Evolutionary conservation across 2,329 filamentous ascomycete genomes (phyloP).

Genomic region (Xylaria hypoxylon): DNA sequence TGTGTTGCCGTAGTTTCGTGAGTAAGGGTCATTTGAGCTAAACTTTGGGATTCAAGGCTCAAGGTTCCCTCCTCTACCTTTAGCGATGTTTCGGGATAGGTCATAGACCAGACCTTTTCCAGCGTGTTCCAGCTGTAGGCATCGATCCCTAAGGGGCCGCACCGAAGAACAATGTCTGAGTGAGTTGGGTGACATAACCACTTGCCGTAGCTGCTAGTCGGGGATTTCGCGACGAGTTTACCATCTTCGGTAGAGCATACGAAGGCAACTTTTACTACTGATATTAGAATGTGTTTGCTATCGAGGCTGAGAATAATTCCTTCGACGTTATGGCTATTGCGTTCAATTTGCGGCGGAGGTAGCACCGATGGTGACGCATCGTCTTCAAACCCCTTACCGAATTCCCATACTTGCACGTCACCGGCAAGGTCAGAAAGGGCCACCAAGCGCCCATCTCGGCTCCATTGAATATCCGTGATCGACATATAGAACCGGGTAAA

Average conservation of each 20-base stretch:
- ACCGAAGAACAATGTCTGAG: slow-evolving; percentile 3
- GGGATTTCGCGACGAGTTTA: not conserved
- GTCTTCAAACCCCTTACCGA: not conserved
- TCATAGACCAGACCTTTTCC: not conserved
- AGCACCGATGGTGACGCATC: not conserved
- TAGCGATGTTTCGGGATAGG: not conserved
- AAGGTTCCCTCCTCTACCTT: not conserved
- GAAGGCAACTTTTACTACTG: not conserved
- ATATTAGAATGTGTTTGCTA: not conserved
- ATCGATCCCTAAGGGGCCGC: not conserved
- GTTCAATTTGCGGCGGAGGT: not conserved
- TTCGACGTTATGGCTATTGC: not conserved
- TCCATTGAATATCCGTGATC: not conserved
- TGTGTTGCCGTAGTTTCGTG: not conserved
- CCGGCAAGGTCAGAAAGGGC: slow-evolving; percentile 9
- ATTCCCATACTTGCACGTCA: not conserved
- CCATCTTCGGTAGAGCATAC: slow-evolving; percentile 11
- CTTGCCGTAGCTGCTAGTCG: not conserved
- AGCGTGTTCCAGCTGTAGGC: slow-evolving; percentile 8
- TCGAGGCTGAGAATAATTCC: not conserved
- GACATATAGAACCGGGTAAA: slow-evolving; percentile 11
- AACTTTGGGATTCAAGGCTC: not conserved
- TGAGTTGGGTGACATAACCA: slow-evolving; percentile 7
- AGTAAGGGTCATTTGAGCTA: not conserved
- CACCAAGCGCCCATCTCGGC: not conserved